Percentiles rank a stretch among this genome's conserved stretches.
Conservation (phyloP, 176 grass and related monocot species). For the Avena atlantica region DNA sequence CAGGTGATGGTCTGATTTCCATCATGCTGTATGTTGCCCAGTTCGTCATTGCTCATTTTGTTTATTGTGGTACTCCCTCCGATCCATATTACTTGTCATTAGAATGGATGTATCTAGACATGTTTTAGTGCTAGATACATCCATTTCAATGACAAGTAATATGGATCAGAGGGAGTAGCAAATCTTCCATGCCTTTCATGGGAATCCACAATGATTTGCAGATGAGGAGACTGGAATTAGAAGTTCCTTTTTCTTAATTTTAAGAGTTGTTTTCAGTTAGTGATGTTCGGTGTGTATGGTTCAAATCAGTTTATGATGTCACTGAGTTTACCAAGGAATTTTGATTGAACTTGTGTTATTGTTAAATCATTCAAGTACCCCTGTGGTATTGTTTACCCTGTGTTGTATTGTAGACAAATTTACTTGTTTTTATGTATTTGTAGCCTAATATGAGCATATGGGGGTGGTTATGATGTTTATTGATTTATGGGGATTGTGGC, state of each 20-base stretch:
- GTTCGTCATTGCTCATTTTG: constrained; percentile 54
- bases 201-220: constrained; percentile 41
- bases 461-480: not conserved
- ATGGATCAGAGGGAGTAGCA: too few species aligned
- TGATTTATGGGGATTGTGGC: not conserved
- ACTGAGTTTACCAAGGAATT: constrained; percentile 58
- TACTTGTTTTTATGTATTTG: not conserved
- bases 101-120: too few species aligned
- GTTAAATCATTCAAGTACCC: constrained; percentile 27
- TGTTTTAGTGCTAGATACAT: too few species aligned
- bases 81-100: too few species aligned
- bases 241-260: constrained; percentile 43
- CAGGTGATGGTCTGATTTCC: constrained; percentile 41
- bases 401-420: constrained; percentile 20
- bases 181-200: constrained; percentile 43
- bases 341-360: constrained; percentile 52
- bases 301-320: constrained; percentile 41
- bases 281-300: constrained; percentile 30
- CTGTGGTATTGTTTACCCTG: not conserved
- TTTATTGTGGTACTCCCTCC: constrained; percentile 40
- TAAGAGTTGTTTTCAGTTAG: constrained; percentile 46
- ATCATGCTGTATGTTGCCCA: constrained; percentile 52
- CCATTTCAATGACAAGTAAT: too few species aligned
- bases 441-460: too few species aligned
- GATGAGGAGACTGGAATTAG: constrained; percentile 53